A percentile compares a stretch with the other conserved stretches of the same genome.
These are phyloP conservation scores for Emericellopsis atlantica DNA, from an alignment of 2,329 filamentous ascomycete genomes.

Conservation along the genomic window DNA sequence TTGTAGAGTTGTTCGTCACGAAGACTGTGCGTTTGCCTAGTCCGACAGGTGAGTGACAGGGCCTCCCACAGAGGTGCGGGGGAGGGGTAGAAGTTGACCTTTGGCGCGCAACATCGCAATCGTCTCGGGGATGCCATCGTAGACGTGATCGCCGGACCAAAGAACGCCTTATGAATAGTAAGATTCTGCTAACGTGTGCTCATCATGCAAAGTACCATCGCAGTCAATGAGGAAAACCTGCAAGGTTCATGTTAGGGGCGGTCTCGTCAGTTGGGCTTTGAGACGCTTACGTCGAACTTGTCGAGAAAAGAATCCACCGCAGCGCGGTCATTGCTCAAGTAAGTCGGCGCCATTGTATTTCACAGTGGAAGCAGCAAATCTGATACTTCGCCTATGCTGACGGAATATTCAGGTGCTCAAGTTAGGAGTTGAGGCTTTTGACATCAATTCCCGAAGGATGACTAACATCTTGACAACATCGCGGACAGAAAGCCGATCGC, in stretches of 20 bases:
- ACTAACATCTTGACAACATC: neutral
- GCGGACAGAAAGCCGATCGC: no score
- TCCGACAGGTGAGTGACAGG: slow-evolving; percentile 1
- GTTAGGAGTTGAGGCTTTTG: neutral
- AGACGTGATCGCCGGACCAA: slow-evolving; percentile 90
- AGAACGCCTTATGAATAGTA: slow-evolving; percentile 56
- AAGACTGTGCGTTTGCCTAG: slow-evolving; percentile 86
- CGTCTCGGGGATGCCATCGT: slow-evolving; percentile 74
- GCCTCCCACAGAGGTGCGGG: neutral
- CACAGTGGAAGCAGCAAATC: no score
- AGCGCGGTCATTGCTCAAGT: slow-evolving; percentile 67
- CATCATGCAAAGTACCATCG: slow-evolving; percentile 54
- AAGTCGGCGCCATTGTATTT: slow-evolving; percentile 27
- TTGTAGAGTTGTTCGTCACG: slow-evolving; percentile 98
- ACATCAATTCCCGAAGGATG: neutral
- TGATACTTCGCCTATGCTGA: no score
- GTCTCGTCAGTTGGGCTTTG: neutral
- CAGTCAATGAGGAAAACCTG: slow-evolving; percentile 93
- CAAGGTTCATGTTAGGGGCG: neutral
- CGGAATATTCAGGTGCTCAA: no score
- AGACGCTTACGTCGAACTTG: slow-evolving; percentile 70
- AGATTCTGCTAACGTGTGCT: neutral
- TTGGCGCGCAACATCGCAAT: slow-evolving; percentile 68
- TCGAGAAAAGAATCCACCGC: slow-evolving; percentile 76
- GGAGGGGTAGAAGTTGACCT: slow-evolving; percentile 36